Percentiles rank a stretch among this genome's conserved stretches.
Conservation (phyloP, 1,284 basidiomycete genomes). For the Ustilago bromivora region DNA sequence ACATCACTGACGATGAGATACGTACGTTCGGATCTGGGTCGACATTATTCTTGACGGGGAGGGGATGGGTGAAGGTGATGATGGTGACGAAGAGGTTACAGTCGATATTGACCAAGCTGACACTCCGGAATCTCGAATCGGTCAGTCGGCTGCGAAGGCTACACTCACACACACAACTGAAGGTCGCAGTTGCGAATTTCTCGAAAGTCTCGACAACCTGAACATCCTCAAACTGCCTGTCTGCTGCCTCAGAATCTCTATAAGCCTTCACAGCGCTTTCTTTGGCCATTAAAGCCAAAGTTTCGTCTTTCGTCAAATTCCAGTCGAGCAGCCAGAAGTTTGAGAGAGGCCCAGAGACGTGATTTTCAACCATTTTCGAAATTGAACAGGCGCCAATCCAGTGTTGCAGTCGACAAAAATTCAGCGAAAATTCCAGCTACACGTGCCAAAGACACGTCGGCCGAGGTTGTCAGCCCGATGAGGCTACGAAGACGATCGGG, state of each 20-base stretch:
- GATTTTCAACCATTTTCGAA: not conserved
- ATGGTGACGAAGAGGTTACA: conserved; percentile 19
- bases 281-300: not conserved
- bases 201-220: conserved; percentile 9
- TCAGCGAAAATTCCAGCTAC: too few relatives aligned
- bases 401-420: not conserved
- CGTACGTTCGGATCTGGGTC: conserved; percentile 59
- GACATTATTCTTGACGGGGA: conserved; percentile 59
- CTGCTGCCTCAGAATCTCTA: conserved; percentile 15
- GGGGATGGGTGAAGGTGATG: conserved; percentile 40
- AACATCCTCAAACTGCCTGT: conserved; percentile 16
- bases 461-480: not conserved
- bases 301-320: conserved; percentile 8
- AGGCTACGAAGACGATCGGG: not conserved
- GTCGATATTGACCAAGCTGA: conserved; percentile 17
- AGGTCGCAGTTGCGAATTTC: conserved; percentile 4
- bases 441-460: not conserved
- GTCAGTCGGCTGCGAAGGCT: conserved; percentile 8
- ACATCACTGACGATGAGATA: conserved; percentile 32
- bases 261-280: conserved; percentile 24
- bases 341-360: not conserved
- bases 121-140: conserved; percentile 12
- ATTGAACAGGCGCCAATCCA: not conserved
- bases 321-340: not conserved
- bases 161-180: not conserved